Conservation (phyloP, 2,329 filamentous ascomycete genomes). For the Apiospora koreana region DNA sequence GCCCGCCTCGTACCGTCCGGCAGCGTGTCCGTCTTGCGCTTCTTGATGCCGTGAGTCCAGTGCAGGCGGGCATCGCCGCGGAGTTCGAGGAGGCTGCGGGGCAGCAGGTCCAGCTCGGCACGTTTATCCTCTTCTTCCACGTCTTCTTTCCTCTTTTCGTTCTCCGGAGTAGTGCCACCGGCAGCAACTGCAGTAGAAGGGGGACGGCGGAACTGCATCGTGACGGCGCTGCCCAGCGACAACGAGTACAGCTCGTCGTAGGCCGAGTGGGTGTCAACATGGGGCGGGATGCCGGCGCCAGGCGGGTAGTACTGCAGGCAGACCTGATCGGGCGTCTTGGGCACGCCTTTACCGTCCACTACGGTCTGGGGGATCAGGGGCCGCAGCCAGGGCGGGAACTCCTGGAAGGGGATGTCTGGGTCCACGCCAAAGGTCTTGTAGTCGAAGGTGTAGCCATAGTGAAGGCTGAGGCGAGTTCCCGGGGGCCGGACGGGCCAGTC, state of each 20-base stretch:
- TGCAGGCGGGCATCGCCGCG: constrained; percentile 50
- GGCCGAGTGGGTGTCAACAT: constrained; percentile 58
- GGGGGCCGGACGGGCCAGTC: constrained; percentile 44
- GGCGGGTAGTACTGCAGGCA: constrained; percentile 57
- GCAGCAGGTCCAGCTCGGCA: constrained; percentile 47
- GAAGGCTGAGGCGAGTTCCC: constrained; percentile 48
- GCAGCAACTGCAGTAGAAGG: neutral
- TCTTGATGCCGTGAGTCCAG: constrained; percentile 58
- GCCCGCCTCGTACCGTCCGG: constrained; percentile 45
- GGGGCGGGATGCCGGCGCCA: constrained; percentile 60
- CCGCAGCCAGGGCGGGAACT: constrained; percentile 52
- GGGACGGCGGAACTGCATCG: constrained; percentile 26
- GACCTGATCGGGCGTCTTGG: constrained; percentile 54
- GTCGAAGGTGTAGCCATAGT: constrained; percentile 59
- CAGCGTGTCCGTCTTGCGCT: constrained; percentile 52
- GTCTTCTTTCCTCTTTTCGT: neutral
- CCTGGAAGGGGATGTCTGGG: constrained; percentile 46
- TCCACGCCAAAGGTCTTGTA: constrained; percentile 61
- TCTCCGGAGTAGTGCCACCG: neutral
- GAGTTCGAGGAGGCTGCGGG: constrained; percentile 54
- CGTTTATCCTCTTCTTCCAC: constrained; percentile 18
- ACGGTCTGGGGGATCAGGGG: constrained; percentile 45
- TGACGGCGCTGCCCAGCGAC: constrained; percentile 24
- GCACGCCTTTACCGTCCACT: constrained; percentile 27
- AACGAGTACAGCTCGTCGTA: constrained; percentile 35